A percentile compares a stretch with the other conserved stretches of the same genome.
These are phyloP conservation scores for Phytophthora rubi DNA, from an alignment of 352 stramenopile genomes.

Conservation along the genomic window DNA sequence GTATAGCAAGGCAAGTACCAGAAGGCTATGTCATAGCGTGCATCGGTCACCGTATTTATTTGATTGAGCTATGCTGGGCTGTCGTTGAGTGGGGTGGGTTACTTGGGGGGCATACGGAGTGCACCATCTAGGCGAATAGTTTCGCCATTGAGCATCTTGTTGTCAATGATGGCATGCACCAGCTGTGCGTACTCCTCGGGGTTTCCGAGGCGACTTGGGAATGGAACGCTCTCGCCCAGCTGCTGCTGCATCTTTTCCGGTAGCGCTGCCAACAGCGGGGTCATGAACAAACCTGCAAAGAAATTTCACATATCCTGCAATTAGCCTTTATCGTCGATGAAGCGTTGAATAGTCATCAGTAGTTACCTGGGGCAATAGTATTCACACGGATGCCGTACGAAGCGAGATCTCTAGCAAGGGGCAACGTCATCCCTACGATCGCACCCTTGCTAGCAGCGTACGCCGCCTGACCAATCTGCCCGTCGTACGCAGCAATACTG, in stretches of 20 bases:
- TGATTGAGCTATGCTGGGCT: not conserved
- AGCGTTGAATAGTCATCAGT: not conserved
- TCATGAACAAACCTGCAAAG: constrained; percentile 94
- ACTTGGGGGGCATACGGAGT: constrained; percentile 95
- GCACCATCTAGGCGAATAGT: constrained; percentile 97
- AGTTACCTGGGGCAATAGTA: constrained; percentile 93
- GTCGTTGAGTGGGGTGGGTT: constrained; percentile 15
- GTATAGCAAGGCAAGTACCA: constrained; percentile 31
- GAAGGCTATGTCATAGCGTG: constrained; percentile 1
- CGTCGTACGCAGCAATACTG: constrained; percentile 98
- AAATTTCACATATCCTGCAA: not conserved
- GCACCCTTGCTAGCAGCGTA: constrained; percentile 97
- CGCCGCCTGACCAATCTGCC: constrained; percentile 96
- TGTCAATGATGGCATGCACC: constrained; percentile 96
- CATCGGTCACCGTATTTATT: constrained; percentile 41
- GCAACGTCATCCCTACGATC: constrained; percentile 97
- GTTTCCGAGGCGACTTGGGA: constrained; percentile 94
- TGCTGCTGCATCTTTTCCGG: constrained; percentile 95
- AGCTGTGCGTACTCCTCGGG: constrained; percentile 96
- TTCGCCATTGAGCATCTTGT: constrained; percentile 99
- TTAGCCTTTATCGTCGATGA: not conserved
- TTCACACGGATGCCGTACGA: constrained; percentile 95
- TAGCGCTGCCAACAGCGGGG: constrained; percentile 95
- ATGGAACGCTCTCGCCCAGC: constrained; percentile 94
- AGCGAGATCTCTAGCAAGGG: constrained; percentile 95